phyloP scores from a whole-genome alignment of 1,284 basidiomycete genomes.

The Rhodotorula sp. region DNA sequence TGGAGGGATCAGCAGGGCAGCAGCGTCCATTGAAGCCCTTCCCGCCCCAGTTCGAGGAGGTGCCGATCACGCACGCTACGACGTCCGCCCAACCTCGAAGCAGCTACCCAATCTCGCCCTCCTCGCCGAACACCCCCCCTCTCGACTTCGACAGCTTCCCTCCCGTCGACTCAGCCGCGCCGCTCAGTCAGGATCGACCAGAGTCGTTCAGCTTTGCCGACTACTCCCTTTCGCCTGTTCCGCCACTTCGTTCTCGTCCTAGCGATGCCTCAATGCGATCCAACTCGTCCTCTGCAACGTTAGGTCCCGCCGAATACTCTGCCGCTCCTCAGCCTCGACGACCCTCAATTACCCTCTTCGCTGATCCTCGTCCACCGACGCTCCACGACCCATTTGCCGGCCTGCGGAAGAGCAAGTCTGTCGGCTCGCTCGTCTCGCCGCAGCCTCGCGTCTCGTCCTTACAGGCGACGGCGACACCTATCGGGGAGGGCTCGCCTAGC shows the following conservation, averaged over 20 bases:
- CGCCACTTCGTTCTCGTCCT: too few species aligned
- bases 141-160: not conserved
- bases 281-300: too few species aligned
- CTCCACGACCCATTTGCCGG: not conserved
- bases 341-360: not conserved
- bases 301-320: not conserved
- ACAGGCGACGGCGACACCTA: not conserved
- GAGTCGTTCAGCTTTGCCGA: not conserved
- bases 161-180: too few species aligned
- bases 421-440: not conserved
- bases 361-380: not conserved
- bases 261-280: too few species aligned
- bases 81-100: not conserved
- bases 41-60: conserved; percentile 18
- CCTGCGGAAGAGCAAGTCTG: not conserved
- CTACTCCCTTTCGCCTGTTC: too few species aligned
- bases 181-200: too few species aligned
- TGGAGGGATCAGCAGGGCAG: not conserved
- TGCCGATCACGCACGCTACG: conserved; percentile 4
- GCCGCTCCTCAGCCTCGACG: not conserved
- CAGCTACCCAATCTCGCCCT: not conserved
- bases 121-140: not conserved
- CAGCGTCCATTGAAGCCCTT: conserved; percentile 16
- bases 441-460: not conserved
- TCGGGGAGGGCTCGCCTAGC: not conserved